Evolutionary conservation across 495 filamentous ascomycete species (phyloP).

Genomic region (Penicillium coprophilum): DNA sequence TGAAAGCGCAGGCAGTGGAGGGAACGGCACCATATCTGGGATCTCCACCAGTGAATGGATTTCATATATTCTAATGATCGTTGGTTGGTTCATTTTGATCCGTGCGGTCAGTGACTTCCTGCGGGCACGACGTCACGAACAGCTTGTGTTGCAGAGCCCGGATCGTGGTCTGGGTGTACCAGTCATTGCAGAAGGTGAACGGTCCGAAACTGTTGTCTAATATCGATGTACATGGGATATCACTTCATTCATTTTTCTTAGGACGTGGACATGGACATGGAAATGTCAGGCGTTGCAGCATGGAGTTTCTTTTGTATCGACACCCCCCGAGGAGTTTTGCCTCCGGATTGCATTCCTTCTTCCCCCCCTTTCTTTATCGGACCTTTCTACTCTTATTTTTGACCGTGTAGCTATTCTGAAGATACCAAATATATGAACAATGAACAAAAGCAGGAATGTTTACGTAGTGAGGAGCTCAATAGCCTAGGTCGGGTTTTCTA

Average conservation of each 20-base stretch:
- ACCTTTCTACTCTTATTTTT: slow-evolving; percentile 14
- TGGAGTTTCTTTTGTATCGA: slow-evolving; percentile 25
- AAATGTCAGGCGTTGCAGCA: slow-evolving; percentile 21
- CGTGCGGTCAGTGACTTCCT: slow-evolving; percentile 85
- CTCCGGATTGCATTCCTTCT: slow-evolving; percentile 16
- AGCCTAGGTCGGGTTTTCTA: not conserved
- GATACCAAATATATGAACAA: slow-evolving; percentile 33
- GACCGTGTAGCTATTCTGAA: slow-evolving; percentile 29
- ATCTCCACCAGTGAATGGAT: slow-evolving; percentile 79
- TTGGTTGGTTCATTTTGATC: slow-evolving; percentile 97
- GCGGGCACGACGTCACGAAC: slow-evolving; percentile 82
- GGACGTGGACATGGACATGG: slow-evolving; percentile 9
- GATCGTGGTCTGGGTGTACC: slow-evolving; percentile 84
- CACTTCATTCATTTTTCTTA: not conserved
- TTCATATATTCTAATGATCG: slow-evolving; percentile 93
- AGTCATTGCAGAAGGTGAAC: slow-evolving; percentile 85
- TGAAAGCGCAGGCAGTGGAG: slow-evolving; percentile 40
- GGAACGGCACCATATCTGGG: slow-evolving; percentile 40
- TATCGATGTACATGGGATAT: slow-evolving; percentile 9
- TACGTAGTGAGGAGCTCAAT: not conserved
- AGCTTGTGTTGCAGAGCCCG: slow-evolving; percentile 89
- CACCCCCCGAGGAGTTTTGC: slow-evolving; percentile 21
- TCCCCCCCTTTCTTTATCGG: slow-evolving; percentile 8
- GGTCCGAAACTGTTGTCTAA: slow-evolving; percentile 78
- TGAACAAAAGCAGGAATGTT: not conserved